Percentiles rank a stretch among this genome's conserved stretches.
These are phyloP conservation scores for Plasmodium chabaudi DNA, from an alignment of 169 alveolate genomes.

Conservation along the genomic window DNA sequence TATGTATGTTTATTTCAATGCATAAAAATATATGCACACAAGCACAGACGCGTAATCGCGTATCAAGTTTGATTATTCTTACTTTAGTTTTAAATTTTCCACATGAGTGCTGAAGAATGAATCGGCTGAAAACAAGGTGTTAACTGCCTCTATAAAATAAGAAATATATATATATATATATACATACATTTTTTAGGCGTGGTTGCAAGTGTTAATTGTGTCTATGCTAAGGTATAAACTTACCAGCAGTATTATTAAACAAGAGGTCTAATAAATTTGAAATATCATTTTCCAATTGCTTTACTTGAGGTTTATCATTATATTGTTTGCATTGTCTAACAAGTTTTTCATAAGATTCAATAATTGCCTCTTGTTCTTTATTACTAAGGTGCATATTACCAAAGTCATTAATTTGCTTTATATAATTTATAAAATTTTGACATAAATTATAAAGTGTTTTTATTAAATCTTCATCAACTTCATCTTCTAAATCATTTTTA, in stretches of 20 bases:
- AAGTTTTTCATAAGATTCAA: constrained; percentile 64
- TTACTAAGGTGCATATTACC: constrained; percentile 48
- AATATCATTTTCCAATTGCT: constrained; percentile 67
- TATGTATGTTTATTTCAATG: too few species aligned
- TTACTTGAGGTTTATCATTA: constrained; percentile 63
- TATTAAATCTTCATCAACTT: constrained; percentile 68
- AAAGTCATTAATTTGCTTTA: constrained; percentile 51
- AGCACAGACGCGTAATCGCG: too few species aligned
- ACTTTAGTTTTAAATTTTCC: constrained; percentile 66
- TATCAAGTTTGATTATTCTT: neutral
- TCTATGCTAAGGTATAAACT: neutral
- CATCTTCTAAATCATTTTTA: constrained; percentile 72
- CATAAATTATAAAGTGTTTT: constrained; percentile 59
- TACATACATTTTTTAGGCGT: neutral
- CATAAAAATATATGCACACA: too few species aligned
- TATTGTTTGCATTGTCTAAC: constrained; percentile 67
- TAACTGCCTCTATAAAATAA: constrained; percentile 43
- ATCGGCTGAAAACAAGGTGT: constrained; percentile 58
- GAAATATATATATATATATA: neutral
- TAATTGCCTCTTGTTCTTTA: constrained; percentile 51
- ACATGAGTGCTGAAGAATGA: constrained; percentile 61
- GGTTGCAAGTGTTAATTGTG: too few species aligned
- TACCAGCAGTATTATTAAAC: constrained; percentile 72
- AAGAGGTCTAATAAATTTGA: constrained; percentile 55
- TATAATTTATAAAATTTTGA: constrained; percentile 47